phyloP scores from a whole-genome alignment of 2,329 filamentous ascomycete species.

The Didymella pomorum region DNA sequence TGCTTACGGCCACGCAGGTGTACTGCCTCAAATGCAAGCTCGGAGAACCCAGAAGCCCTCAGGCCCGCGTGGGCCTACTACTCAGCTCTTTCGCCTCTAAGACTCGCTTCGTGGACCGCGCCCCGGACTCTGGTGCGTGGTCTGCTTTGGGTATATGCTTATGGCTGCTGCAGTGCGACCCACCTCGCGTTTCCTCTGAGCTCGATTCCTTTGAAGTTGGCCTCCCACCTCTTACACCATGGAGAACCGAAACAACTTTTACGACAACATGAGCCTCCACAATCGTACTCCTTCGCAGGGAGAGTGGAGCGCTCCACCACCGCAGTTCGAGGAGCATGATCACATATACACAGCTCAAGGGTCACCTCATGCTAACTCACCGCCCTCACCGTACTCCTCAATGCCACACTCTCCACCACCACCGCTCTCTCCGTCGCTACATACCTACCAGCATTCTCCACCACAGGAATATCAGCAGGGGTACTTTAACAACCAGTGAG shows the following conservation, averaged over 20 bases:
- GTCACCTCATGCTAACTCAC: constrained; percentile 14
- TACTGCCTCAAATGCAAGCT: constrained; percentile 17
- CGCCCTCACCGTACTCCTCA: constrained; percentile 15
- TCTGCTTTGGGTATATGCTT: constrained; percentile 5
- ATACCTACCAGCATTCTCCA: constrained; percentile 21
- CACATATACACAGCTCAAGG: constrained; percentile 22
- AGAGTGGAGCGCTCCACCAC: constrained; percentile 35
- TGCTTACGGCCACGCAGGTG: constrained; percentile 29
- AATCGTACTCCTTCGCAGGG: constrained; percentile 20
- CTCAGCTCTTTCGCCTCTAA: constrained; percentile 23
- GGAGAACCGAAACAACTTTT: constrained; percentile 11
- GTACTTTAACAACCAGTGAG: constrained; percentile 20
- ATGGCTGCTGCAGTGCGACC: not conserved
- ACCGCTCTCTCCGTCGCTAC: constrained; percentile 27
- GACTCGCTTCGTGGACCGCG: constrained; percentile 11
- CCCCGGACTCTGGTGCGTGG: constrained; percentile 3
- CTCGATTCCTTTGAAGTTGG: not conserved
- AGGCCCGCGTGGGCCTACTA: constrained; percentile 19
- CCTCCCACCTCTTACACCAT: not conserved
- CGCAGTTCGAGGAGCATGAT: constrained; percentile 33
- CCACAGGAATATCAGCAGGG: constrained; percentile 27
- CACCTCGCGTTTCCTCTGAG: not conserved
- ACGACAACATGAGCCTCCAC: constrained; percentile 3
- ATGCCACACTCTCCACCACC: constrained; percentile 26
- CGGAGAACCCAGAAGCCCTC: constrained; percentile 19